Conservation (phyloP, 73 alveolate genomes). For the Stentor coeruleus region DNA sequence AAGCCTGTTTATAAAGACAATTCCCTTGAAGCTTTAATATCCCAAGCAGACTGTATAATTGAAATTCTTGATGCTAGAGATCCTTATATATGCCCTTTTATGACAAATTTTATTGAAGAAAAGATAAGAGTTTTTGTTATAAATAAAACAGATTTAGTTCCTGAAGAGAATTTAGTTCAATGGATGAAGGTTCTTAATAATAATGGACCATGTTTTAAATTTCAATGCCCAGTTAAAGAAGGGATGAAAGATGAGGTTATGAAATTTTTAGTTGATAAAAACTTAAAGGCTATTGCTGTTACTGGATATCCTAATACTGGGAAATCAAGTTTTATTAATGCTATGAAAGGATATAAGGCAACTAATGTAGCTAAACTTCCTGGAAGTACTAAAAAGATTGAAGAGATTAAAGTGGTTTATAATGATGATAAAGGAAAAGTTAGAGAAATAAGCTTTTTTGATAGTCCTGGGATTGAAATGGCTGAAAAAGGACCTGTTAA, state of each 20-base stretch:
- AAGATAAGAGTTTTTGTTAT: not conserved
- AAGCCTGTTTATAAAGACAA: no score
- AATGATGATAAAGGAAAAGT: no score
- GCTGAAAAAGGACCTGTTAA: not conserved
- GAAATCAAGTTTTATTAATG: conserved; percentile 69
- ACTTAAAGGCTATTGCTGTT: conserved; percentile 44
- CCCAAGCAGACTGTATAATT: not conserved
- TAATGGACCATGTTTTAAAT: no score
- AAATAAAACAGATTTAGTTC: not conserved
- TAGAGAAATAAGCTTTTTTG: not conserved
- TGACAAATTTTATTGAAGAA: not conserved
- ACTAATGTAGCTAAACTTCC: not conserved
- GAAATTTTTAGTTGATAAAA: conserved; percentile 27
- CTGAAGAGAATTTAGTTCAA: not conserved
- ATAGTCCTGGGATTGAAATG: not conserved
- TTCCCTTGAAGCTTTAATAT: not conserved
- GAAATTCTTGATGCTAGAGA: not conserved
- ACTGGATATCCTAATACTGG: conserved; percentile 76
- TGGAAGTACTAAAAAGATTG: not conserved
- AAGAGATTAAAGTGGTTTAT: not conserved
- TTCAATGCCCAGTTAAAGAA: not conserved
- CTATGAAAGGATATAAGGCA: conserved; percentile 25
- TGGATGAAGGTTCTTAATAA: not conserved
- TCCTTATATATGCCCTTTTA: not conserved
- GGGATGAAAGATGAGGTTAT: conserved; percentile 22